Conservation (phyloP, 2,329 filamentous ascomycete genomes). For the Graphilbum ipis-grandicollis region DNA sequence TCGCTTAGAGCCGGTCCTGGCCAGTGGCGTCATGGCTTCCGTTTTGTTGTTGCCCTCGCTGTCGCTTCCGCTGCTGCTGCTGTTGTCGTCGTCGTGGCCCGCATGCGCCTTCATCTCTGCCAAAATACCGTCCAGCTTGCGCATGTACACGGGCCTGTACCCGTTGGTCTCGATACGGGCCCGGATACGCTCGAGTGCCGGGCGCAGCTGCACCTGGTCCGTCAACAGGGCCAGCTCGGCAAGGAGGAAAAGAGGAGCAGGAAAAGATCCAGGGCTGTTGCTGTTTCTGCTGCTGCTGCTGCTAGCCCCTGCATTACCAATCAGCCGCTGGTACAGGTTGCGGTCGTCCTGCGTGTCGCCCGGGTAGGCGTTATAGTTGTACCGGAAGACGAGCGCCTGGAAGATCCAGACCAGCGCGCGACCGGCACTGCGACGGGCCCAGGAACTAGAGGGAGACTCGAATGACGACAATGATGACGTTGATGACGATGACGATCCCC, state of each 20-base stretch:
- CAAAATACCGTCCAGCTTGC: slow-evolving; percentile 5
- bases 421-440: slow-evolving; percentile 27
- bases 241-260: slow-evolving; percentile 27
- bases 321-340: slow-evolving; percentile 30
- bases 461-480: slow-evolving; percentile 18
- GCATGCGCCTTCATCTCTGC: slow-evolving; percentile 3
- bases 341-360: slow-evolving; percentile 16
- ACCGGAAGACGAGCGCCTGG: slow-evolving; percentile 19
- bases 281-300: slow-evolving; percentile 12
- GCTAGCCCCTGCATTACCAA: slow-evolving; percentile 23
- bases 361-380: slow-evolving; percentile 21
- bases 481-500: no score
- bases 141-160: slow-evolving; percentile 8
- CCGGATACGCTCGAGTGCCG: slow-evolving; percentile 17
- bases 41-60: background rate
- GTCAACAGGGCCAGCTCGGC: slow-evolving; percentile 24
- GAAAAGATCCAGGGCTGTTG: slow-evolving; percentile 16
- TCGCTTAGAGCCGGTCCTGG: slow-evolving; percentile 4
- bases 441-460: slow-evolving; percentile 16
- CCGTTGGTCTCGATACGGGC: slow-evolving; percentile 8
- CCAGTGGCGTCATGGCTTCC: background rate
- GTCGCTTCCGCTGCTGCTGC: background rate
- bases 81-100: background rate
- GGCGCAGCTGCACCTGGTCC: slow-evolving; percentile 25
- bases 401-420: slow-evolving; percentile 31